phyloP scores from a whole-genome alignment of 2,329 filamentous ascomycete genomes.

The Bipolaris bicolor region DNA sequence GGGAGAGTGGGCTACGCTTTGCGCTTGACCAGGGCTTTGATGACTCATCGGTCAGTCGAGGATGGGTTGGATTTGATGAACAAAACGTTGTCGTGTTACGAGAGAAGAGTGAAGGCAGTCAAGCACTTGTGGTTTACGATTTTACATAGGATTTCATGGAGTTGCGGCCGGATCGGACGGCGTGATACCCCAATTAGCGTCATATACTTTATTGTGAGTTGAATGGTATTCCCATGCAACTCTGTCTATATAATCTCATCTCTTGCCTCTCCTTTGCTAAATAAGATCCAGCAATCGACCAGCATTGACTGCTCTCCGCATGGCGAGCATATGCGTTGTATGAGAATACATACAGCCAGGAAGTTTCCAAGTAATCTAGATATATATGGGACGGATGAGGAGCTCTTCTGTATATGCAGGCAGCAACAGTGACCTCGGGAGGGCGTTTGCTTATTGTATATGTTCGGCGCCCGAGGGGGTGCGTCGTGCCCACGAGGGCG shows the following conservation, averaged over 20 bases:
- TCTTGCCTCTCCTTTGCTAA: not conserved
- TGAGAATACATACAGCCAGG: not conserved
- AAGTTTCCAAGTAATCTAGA: not conserved
- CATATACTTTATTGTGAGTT: not conserved
- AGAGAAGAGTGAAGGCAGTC: conserved; percentile 69
- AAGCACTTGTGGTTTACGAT: conserved; percentile 83
- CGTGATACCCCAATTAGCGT: conserved; percentile 3
- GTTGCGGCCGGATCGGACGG: not conserved
- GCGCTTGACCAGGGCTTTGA: conserved; percentile 46
- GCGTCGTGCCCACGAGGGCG: conserved; percentile 18
- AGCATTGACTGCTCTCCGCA: not conserved
- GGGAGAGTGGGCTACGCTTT: conserved; percentile 42
- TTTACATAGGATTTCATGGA: conserved; percentile 64
- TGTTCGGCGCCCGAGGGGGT: not conserved
- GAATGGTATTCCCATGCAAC: not conserved
- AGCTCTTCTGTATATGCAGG: not conserved
- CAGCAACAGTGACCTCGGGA: not conserved
- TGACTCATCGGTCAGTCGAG: conserved; percentile 55
- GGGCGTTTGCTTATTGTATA: not conserved
- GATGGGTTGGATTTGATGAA: conserved; percentile 87
- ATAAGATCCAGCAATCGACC: not conserved
- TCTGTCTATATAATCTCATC: not conserved
- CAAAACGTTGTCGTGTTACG: conserved; percentile 88
- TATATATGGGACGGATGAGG: not conserved
- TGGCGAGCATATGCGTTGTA: not conserved